A percentile compares a stretch with the other conserved stretches of the same genome.
These are phyloP conservation scores for Solanum sitiens DNA, from an alignment of 257 asterid genomes.

Conservation along the genomic window DNA sequence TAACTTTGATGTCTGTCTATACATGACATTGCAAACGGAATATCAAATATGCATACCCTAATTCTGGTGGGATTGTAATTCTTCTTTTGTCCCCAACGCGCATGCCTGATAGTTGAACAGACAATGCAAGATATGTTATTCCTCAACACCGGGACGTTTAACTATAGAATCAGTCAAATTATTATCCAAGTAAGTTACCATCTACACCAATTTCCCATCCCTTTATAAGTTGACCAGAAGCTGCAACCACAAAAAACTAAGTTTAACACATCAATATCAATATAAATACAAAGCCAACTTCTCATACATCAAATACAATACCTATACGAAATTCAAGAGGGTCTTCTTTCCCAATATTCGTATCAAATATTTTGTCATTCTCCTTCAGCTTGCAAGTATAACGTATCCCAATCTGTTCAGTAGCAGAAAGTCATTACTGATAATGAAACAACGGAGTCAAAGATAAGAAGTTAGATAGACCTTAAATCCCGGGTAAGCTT, in stretches of 20 bases:
- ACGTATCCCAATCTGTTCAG: background rate
- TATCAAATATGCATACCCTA: background rate
- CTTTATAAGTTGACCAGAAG: background rate
- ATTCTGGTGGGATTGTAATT: conserved; percentile 72
- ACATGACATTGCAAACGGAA: background rate
- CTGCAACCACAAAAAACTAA: background rate
- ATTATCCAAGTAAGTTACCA: background rate
- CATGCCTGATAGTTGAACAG: conserved; percentile 52
- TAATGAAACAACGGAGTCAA: background rate
- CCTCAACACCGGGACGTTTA: background rate
- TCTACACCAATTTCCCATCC: background rate
- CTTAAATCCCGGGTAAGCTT: too few relatives aligned
- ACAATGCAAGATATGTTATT: background rate
- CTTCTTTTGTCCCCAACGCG: conserved; percentile 89
- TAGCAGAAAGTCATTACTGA: background rate
- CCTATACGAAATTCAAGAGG: background rate
- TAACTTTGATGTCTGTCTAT: background rate
- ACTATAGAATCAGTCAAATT: background rate
- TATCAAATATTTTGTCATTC: background rate
- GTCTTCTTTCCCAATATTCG: background rate
- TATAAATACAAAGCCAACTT: background rate
- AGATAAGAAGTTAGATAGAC: too few relatives aligned
- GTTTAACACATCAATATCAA: background rate
- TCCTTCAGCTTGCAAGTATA: background rate
- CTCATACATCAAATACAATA: background rate